Evolutionary conservation across 2,329 filamentous ascomycete species (phyloP).

Genomic region (Colletotrichum gigasporum): DNA sequence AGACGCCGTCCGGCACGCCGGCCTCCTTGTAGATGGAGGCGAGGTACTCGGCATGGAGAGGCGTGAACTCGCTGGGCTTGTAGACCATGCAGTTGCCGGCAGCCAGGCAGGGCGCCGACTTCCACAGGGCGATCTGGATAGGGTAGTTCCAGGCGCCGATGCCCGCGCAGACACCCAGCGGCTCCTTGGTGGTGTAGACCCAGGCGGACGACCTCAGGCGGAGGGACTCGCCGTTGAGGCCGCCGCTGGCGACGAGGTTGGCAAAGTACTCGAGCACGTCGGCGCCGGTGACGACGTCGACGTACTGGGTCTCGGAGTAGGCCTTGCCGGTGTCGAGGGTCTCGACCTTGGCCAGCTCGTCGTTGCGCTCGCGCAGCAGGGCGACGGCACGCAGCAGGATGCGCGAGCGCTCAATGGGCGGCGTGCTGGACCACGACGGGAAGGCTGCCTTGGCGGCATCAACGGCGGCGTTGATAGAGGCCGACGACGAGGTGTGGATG

Average conservation of each 20-base stretch:
- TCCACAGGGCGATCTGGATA: conserved; percentile 91
- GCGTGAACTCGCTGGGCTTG: conserved; percentile 89
- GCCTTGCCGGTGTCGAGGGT: conserved; percentile 89
- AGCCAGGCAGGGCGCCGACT: conserved; percentile 84
- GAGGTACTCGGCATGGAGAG: conserved; percentile 80
- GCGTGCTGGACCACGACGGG: conserved; percentile 77
- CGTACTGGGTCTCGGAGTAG: conserved; percentile 83
- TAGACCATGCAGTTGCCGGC: conserved; percentile 92
- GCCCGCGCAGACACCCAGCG: conserved; percentile 84
- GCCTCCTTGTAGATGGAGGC: conserved; percentile 82
- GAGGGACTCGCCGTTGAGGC: conserved; percentile 82
- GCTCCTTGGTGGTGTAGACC: conserved; percentile 84
- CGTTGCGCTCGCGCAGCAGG: conserved; percentile 79
- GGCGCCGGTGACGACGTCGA: conserved; percentile 84
- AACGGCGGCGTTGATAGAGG: conserved; percentile 78
- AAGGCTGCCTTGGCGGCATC: conserved; percentile 78
- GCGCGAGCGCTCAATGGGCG: conserved; percentile 77
- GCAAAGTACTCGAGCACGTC: conserved; percentile 91
- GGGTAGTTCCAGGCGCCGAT: conserved; percentile 95
- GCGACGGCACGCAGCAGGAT: conserved; percentile 81
- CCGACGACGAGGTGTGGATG: conserved; percentile 74
- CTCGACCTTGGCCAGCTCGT: conserved; percentile 81
- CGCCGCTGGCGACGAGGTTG: conserved; percentile 79
- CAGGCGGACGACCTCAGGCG: conserved; percentile 79
- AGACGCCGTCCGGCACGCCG: conserved; percentile 82